A percentile compares a stretch with the other conserved stretches of the same genome.
Evolutionary conservation across 2,329 filamentous ascomycete genomes (phyloP).

Genomic region (Cytospora leucostoma): DNA sequence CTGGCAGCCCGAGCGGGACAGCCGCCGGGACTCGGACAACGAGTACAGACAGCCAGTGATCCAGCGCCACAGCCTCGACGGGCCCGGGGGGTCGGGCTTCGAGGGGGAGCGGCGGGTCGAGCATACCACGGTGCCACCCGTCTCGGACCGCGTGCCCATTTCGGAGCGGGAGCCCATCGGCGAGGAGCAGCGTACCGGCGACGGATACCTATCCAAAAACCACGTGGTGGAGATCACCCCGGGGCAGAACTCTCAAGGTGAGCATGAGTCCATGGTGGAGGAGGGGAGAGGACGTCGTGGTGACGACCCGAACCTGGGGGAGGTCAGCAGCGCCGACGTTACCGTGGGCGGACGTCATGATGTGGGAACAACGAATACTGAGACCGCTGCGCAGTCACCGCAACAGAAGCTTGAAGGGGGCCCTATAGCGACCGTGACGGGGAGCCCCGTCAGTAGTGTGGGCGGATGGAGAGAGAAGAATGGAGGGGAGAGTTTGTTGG

Average conservation of each 20-base stretch:
- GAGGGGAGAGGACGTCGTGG: background rate
- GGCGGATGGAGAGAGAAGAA: conserved; percentile 24
- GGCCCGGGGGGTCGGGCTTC: background rate
- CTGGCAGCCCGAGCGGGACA: conserved; percentile 60
- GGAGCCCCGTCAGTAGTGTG: conserved; percentile 24
- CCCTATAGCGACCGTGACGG: conserved; percentile 13
- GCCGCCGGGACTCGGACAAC: conserved; percentile 28
- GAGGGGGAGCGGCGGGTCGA: no score
- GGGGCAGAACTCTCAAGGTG: conserved; percentile 22
- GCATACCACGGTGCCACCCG: no score
- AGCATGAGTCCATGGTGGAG: conserved; percentile 19
- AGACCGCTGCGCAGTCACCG: conserved; percentile 21
- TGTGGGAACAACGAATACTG: conserved; percentile 12
- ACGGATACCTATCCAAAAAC: background rate
- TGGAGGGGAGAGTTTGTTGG: background rate
- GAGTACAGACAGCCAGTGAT: background rate
- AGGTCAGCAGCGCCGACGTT: conserved; percentile 1
- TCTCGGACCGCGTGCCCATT: no score
- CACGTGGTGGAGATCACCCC: conserved; percentile 17
- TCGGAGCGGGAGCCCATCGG: background rate
- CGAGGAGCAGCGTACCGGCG: conserved; percentile 4
- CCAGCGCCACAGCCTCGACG: conserved; percentile 15
- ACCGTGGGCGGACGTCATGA: background rate
- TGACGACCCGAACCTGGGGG: background rate
- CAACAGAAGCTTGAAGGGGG: conserved; percentile 25